These are phyloP conservation scores for Ganoderma lucidum DNA, from an alignment of 1,284 basidiomycete genomes.

Conservation along the genomic window DNA sequence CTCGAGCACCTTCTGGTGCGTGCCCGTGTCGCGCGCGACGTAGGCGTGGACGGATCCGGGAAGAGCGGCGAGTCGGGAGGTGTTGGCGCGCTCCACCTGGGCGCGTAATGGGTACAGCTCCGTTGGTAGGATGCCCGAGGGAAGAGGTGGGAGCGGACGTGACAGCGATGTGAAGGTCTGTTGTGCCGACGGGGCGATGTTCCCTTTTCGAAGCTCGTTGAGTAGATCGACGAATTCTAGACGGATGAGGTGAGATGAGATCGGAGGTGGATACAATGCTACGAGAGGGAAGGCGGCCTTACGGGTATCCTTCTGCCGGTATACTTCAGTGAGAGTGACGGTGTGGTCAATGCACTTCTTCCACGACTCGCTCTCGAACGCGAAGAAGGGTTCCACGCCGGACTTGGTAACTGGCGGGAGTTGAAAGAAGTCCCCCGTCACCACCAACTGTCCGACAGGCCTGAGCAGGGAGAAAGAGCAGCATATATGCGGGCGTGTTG, in stretches of 20 bases:
- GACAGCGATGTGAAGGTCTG: constrained; percentile 55
- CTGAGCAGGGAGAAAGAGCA: neutral
- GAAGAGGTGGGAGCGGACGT: constrained; percentile 46
- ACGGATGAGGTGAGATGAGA: neutral
- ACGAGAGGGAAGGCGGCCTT: constrained; percentile 16
- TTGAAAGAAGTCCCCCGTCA: constrained; percentile 98
- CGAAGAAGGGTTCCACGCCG: constrained; percentile 63
- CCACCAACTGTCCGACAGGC: constrained; percentile 63
- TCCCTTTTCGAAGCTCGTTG: constrained; percentile 90
- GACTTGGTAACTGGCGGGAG: constrained; percentile 86
- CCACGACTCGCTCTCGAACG: constrained; percentile 93
- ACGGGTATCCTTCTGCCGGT: constrained; percentile 70
- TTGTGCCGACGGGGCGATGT: constrained; percentile 50
- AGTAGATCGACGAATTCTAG: constrained; percentile 90
- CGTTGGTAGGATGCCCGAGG: constrained; percentile 60
- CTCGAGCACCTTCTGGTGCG: constrained; percentile 46
- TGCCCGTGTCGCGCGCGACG: constrained; percentile 53
- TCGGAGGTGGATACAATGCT: neutral
- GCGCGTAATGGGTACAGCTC: constrained; percentile 72
- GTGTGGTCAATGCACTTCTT: constrained; percentile 77
- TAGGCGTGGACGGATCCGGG: constrained; percentile 41
- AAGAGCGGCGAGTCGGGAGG: constrained; percentile 42
- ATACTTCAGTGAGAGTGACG: constrained; percentile 91
- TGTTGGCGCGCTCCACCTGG: constrained; percentile 64
- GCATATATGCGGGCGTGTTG: neutral